phyloP scores from a whole-genome alignment of 129 eudicot genomes.

The Flaveria sonorensis region DNA sequence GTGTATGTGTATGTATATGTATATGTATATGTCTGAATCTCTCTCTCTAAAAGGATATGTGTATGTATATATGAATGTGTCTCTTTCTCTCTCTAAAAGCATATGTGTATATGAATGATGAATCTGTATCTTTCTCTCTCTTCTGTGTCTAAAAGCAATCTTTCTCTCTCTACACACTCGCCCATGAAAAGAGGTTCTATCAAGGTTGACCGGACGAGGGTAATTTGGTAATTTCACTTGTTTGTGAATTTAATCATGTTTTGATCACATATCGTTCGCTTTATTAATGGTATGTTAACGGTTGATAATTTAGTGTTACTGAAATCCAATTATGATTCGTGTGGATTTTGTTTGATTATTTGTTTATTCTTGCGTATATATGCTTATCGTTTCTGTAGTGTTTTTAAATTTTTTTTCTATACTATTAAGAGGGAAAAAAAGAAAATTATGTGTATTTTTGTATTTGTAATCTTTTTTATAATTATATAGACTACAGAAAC shows the following conservation, averaged over 20 bases:
- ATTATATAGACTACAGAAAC: too few relatives aligned
- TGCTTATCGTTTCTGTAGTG: too few relatives aligned
- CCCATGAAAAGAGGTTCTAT: slow-evolving; percentile 9
- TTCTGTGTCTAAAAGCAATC: slow-evolving; percentile 28
- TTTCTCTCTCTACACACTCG: slow-evolving; percentile 23
- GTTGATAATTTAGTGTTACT: background rate
- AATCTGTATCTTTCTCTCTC: slow-evolving; percentile 32
- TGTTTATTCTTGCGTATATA: too few relatives aligned
- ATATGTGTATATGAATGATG: slow-evolving; percentile 25
- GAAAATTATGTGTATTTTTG: too few relatives aligned
- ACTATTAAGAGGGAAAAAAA: too few relatives aligned
- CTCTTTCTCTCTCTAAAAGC: slow-evolving; percentile 16
- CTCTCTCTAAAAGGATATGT: slow-evolving; percentile 20
- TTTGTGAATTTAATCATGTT: background rate
- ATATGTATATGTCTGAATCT: slow-evolving; percentile 8
- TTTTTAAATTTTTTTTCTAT: too few relatives aligned
- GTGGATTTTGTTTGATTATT: too few relatives aligned
- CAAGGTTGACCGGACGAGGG: slow-evolving; percentile 42
- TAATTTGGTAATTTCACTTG: slow-evolving; percentile 3
- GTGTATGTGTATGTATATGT: background rate
- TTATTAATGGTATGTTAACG: background rate
- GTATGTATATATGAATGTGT: background rate
- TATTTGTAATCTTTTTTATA: too few relatives aligned
- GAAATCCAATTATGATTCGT: background rate
- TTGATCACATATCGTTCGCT: background rate